phyloP scores from a whole-genome alignment of 441 rosid species.

The Syzygium malaccense region DNA sequence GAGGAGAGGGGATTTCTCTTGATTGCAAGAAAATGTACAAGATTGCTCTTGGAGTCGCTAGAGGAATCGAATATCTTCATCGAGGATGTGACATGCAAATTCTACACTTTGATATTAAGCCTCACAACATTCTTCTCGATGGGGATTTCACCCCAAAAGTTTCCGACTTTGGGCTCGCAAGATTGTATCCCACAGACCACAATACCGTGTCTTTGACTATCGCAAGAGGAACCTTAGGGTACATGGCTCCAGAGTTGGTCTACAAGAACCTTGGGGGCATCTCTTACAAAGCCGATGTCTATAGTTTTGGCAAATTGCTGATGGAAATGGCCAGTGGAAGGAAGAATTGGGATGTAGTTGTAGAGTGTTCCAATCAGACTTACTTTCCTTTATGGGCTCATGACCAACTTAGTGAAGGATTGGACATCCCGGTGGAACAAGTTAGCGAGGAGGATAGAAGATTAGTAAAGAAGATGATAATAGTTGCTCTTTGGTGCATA shows the following conservation, averaged over 20 bases:
- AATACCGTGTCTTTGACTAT: rapidly evolving
- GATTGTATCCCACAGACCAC: background rate
- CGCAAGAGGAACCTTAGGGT: rapidly evolving
- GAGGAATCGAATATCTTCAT: too few relatives aligned
- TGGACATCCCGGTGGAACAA: background rate
- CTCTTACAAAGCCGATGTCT: background rate
- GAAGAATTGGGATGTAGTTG: rapidly evolving
- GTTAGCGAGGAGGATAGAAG: background rate
- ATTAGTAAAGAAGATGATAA: background rate
- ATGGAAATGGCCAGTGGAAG: background rate
- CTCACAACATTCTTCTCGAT: background rate
- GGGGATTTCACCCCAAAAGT: background rate
- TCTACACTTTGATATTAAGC: too few relatives aligned
- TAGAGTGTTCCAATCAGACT: rapidly evolving
- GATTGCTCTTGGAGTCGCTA: too few relatives aligned
- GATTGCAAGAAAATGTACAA: too few relatives aligned
- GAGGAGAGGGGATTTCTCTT: too few relatives aligned
- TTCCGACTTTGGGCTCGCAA: background rate
- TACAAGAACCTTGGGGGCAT: background rate
- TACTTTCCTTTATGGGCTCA: background rate
- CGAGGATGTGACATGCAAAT: too few relatives aligned
- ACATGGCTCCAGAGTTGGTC: background rate
- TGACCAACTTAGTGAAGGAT: background rate
- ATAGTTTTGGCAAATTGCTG: background rate
- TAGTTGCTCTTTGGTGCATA: background rate